Evolutionary conservation across 441 rosid genomes (phyloP), one percentile per base, ranked within the genome.

Genomic region (Gossypium schwendimanii): DNA sequence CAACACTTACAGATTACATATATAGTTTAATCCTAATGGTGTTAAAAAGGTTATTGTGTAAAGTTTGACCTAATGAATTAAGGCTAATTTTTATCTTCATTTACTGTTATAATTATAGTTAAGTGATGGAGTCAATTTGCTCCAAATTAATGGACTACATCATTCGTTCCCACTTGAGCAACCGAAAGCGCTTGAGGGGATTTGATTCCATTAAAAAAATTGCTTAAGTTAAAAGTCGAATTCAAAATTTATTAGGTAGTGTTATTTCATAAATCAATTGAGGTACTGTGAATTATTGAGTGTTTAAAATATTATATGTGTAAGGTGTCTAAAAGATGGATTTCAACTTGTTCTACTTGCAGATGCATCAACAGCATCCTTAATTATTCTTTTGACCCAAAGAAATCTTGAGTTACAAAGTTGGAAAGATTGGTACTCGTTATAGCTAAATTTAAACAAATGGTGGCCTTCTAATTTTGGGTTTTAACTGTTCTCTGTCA

Each of bases 321-420:
- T 39, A 39, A 39, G 44, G 11, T 39, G 11, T 39, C 0, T 39
- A 7, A 1, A 39, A 39, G 11, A 39, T 39, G 44, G 10, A 39
- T 8, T 39, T 7, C 44, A 39, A 39, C 44, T 39, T 39, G 44
- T 58, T 39, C 24, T 28, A 58, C 31, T 28, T 61, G 28, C 14
- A 14, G 75, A 18, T 60, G 45, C 41, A 8, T 18, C 12, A 26
- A 50, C 11, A 8, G 15, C 28, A 20, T 31, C 17, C 49, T 47
- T 6, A 50, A 41, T 73, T 73, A 60, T 75, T 69, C 62, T 36
- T 63, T 63, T 63, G 28, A 63, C 52, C 44, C 50, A 63, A 63
- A 36, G 15, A 63, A 36, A 36, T 36, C 41, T 7, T 63, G 28
- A 63, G 68, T 39, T 63, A 18, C 52, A 39, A 39, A 3, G 66